Base-by-base conservation (phyloP, 2,329 filamentous ascomycete genomes). In the Zopfia rhizophila region DNA sequence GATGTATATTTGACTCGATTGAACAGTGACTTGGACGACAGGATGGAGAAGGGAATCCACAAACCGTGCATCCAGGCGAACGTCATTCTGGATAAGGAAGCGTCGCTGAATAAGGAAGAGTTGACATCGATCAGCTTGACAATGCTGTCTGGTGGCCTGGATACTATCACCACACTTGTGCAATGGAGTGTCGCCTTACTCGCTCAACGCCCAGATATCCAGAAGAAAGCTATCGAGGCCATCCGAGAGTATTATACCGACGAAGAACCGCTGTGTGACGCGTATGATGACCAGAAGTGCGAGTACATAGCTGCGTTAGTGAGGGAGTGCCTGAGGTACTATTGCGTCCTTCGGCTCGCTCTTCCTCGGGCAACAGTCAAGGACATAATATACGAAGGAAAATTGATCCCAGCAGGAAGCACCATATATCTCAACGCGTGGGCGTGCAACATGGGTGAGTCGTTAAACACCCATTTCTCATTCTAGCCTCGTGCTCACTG, bases 1-100 rank as follows among this genome's bases (percentile, higher is more conserved):
- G 84, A 87, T 60, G 79, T 78, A 14, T 88, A 87, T 52, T 69
- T 88, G 24, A 78, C 72, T 0, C 73, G 70, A 7, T 66, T 88
- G 14, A 86, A 87, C 56, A 65, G 72, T 3, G 82, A 81, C 3
- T 70, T 88, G 5, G 82, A 86, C 45, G 77, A 82, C 16, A 75
- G 82, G 1, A 86, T 88, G 72, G 78, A 77, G 37, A 81, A 82
- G 31, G 83, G 83, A 0, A 83, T 74, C 0, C 78, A 87, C 60
- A 78, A 80, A 54, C 83, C 84, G 0, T 88, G 85, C 59, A 88
- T 88, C 30, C 84, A 87, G 50, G 84, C 83, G 3, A 88, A 87
- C 50, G 79, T 87, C 22, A 86, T 87, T 48, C 70, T 81, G 33
- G 84, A 87, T 53, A 79, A 82, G 54, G 84, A 87, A 25, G 80